Evolutionary conservation across 805 yeast genomes (phyloP), one percentile per base, ranked within the genome.

Genomic region (Yamadazyma phyllophila): DNA sequence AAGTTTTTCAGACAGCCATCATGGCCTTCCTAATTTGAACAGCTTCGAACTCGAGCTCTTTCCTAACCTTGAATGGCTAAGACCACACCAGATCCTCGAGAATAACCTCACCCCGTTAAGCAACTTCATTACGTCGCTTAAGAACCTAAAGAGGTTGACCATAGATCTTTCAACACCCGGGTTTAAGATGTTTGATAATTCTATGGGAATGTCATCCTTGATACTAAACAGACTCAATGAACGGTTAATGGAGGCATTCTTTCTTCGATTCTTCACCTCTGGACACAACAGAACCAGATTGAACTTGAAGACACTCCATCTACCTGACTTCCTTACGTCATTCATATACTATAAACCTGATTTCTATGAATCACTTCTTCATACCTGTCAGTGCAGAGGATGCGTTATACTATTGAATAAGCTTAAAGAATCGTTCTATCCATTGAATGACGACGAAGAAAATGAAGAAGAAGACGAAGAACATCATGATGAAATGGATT

Each of bases 311-410:
- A 55, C 63, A 4, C 49, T 66, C 36, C 66, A 61, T 44, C 42
- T 67, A 13, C 66, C 67, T 4, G 72, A 67, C 48, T 66, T 67
- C 40, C 53, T 67, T 32, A 65, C 69, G 5, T 62, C 69, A 7
- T 67, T 66, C 51, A 54, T 67, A 16, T 67, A 65, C 52, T 67
- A 67, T 45, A 63, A 66, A 43, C 69, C 71, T 10, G 63, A 61
- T 44, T 67, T 67, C 43, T 61, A 56, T 49, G 61, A 62, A 47
- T 58, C 65, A 8, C 55, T 66, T 16, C 49, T 67, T 26, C 71
- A 67, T 51, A 65, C 71, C 11, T 67, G 73, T 46, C 53, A 50
- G 44, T 67, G 73, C 44, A 50, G 58, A 56, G 73, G 73, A 7
- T 67, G 73, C 46, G 56, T 56, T n/a, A 16, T 48, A 17, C 62